Evolutionary conservation across 176 grass and related monocot species (phyloP), one percentile per base, ranked within the genome.

Genomic region (Eremochloa ophiuroides): DNA sequence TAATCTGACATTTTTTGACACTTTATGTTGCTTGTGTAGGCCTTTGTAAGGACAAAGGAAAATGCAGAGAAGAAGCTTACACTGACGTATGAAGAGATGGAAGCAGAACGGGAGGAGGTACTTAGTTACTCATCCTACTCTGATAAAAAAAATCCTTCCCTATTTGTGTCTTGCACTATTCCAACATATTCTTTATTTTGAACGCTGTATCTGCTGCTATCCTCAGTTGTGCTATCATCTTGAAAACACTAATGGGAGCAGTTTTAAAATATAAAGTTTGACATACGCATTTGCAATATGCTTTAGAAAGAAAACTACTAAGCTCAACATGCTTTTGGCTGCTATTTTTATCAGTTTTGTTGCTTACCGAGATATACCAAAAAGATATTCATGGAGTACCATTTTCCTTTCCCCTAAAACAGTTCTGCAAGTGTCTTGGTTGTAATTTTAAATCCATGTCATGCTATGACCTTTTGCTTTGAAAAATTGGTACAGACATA

Each of bases 21-120:
- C 18, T 15, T 75, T 66, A 31, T 71, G 3, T 81, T 63, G 6
- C 81, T 17, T 47, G 4, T 80, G 42, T 72, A 98, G 95, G 46
- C 88, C 71, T 89, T 94, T 81, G 69, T 86, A 63, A 87, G 88
- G 66, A 98, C 95, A 84, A 95, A 91, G 75, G 95, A 98, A 95
- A 98, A 98, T 77, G 88, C 90, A 6, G 92, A 94, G 73, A 98
- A 98, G 75, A 98, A 98, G 34, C 92, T 85, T 59, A 92, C 95
- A 62, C 89, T 98, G 68, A 98, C 92, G 38, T 98, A 93, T 61
- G 92, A 98, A 89, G 95, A 98, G 77, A 98, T 98, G 95, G 95
- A 93, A 88, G 96, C 88, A 75, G 96, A 95, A 82, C 85, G 90
- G 69, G 93, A 91, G 88, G 96, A 98, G 88, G 96, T 98, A 82